Base-by-base conservation (phyloP, 768 basidiomycete genomes). In the Calocera cornea region DNA sequence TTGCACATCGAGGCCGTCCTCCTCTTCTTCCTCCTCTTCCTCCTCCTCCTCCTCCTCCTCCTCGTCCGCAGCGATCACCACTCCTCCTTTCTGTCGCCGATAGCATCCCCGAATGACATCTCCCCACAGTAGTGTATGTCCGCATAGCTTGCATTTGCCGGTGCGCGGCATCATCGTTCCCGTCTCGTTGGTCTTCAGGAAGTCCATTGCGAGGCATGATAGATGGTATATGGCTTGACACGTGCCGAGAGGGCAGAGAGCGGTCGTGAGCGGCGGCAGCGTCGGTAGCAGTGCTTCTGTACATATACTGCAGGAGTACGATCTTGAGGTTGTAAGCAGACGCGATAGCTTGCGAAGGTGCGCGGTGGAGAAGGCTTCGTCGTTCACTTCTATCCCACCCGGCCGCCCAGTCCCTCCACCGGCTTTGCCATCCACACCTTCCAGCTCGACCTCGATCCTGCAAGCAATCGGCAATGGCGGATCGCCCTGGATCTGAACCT, bases 381-480 rank as follows among this genome's bases (percentile, higher is more conserved):
- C 87, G 24, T 80, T 82, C 34, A 86, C 81, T 50, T 78, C 77
- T 60, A 89, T 83, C 1, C 87, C 83, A 2, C 80, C 83, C 34
- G 69, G 72, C 64, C 87, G 77, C 19, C 86, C 86, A 19, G 83
- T 80, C 7, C 86, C 86, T 0, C 65, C 54, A 0, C 83, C 84
- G 27, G 83, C 83, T 68, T 84, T 84, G 1, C 86, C 87, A 73
- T 88, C 85, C 0, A 88, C 86, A 34, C 87, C 87, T 75, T 88
- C 87, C 11, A 87, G 73, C 73, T 89, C 87, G 11, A 81, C 71
- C 3, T 76, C 71, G 49, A 72, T 81, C 2, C 79, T 82, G 68
- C 87, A 84, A 0, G 85, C 85, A 24, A 69, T 75, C 14, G 87
- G 87, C 47, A 86, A 77, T 2, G 79, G 73, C n/a, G 68, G 66